These are phyloP conservation scores for Xeromyces bisporus DNA, from an alignment of 495 filamentous ascomycete species.

Conservation along the genomic window DNA sequence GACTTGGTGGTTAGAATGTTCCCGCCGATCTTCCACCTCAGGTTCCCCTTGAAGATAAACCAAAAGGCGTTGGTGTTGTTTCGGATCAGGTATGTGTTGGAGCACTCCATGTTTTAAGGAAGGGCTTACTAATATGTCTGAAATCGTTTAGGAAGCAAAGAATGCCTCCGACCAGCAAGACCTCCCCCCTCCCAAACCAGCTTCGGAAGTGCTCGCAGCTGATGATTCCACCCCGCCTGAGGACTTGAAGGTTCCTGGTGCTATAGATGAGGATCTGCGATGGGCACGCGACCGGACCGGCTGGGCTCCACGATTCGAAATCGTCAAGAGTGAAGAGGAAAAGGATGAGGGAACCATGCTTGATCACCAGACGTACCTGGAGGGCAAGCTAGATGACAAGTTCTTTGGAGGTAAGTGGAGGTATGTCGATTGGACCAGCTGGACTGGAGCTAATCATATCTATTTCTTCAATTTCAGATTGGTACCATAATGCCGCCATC, in stretches of 20 bases:
- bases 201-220: constrained; percentile 36
- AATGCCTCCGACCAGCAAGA: constrained; percentile 55
- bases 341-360: constrained; percentile 50
- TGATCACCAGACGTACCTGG: constrained; percentile 79
- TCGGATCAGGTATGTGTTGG: constrained; percentile 59
- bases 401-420: constrained; percentile 63
- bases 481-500: constrained; percentile 90
- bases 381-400: constrained; percentile 68
- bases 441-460: constrained; percentile 1
- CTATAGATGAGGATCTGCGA: constrained; percentile 39
- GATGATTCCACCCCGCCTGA: constrained; percentile 26
- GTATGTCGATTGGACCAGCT: not conserved
- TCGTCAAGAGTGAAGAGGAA: constrained; percentile 30
- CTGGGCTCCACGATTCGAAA: constrained; percentile 77
- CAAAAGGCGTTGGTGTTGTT: constrained; percentile 48
- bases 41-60: constrained; percentile 47
- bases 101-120: too few relatives aligned
- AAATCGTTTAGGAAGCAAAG: too few relatives aligned
- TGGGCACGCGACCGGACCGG: constrained; percentile 59
- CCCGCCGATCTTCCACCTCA: constrained; percentile 40
- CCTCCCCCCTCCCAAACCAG: constrained; percentile 57
- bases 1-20: constrained; percentile 6
- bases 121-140: too few relatives aligned
- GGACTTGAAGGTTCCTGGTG: constrained; percentile 28
- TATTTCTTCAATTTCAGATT: constrained; percentile 38